phyloP scores from a whole-genome alignment of 768 basidiomycete genomes.

The Suillus luteus region DNA sequence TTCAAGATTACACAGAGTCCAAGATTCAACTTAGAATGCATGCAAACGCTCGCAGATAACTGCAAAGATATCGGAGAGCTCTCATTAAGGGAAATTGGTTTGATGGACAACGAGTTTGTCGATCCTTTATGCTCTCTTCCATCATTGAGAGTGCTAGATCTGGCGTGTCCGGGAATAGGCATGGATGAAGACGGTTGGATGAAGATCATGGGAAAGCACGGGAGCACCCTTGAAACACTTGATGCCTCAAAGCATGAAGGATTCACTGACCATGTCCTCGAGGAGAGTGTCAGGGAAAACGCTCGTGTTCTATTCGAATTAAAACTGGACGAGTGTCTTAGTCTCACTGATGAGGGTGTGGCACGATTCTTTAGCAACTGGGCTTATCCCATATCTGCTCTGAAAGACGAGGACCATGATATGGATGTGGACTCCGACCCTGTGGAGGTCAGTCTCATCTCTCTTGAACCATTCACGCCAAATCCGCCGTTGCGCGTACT shows the following conservation, averaged over 20 bases:
- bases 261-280: slow-evolving; percentile 62
- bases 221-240: slow-evolving; percentile 56
- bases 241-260: slow-evolving; percentile 70
- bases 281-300: slow-evolving; percentile 57
- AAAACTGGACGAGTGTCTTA: slow-evolving; percentile 52
- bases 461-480: slow-evolving; percentile 17
- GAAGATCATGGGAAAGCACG: slow-evolving; percentile 54
- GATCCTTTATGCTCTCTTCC: slow-evolving; percentile 42
- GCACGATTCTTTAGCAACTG: slow-evolving; percentile 67
- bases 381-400: slow-evolving; percentile 24
- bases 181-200: slow-evolving; percentile 56
- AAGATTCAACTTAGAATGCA: slow-evolving; percentile 75
- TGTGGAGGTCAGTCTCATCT: background rate
- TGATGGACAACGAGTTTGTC: slow-evolving; percentile 67
- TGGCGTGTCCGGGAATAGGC: slow-evolving; percentile 64
- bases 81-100: slow-evolving; percentile 76
- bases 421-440: slow-evolving; percentile 25
- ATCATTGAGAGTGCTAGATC: slow-evolving; percentile 60
- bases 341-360: slow-evolving; percentile 72
- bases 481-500: slow-evolving; percentile 53
- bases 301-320: slow-evolving; percentile 52
- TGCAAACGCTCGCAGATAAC: slow-evolving; percentile 53
- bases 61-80: slow-evolving; percentile 65
- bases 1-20: slow-evolving; percentile 87
- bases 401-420: slow-evolving; percentile 16